Evolutionary conservation across 345 rosid genomes (phyloP), one percentile per base, ranked within the genome.

Genomic region (Rubroshorea leprosula): DNA sequence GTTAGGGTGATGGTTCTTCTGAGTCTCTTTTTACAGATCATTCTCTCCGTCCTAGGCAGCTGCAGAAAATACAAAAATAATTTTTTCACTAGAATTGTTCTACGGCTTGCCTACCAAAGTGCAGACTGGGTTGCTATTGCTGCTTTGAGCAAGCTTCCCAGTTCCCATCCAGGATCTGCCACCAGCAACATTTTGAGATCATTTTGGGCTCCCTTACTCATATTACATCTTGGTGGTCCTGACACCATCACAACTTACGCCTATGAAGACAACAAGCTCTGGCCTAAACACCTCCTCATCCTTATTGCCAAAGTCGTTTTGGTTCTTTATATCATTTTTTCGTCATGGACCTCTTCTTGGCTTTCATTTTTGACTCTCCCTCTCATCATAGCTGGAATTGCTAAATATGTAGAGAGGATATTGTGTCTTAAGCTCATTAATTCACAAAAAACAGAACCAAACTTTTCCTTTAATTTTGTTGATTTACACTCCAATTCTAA

Each of bases 181-280:
- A 13, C 12, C 20, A 19, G 12, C 9, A 3, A n/a, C 13, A 11
- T 48, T 48, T 3, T 48, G 7, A 48, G 14, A 19, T 19, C 23
- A 19, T 19, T 48, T 1, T 48, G 51, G 51, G 51, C 51, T 23
- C 35, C 55, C 1, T 21, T 25, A 27, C 35, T 51, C 17, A 14
- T 51, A 14, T 5, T 23, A 17, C 55, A 51, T 13, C 55, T 51
- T 6, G 55, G 55, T 5, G 55, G 55, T 27, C 55, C 55, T 23
- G 55, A 51, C 24, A 51, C 55, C 19, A 51, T 51, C 31, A 51
- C 55, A 1, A 17, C 55, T 2, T 23, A 3, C 13, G 31, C 24
- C 0, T 23, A 21, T 5, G 55, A 51, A 51, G 55, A 51, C 12
- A 51, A 51, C 9, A 10, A 23, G 16, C 55, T 51, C 0, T 24